Base-by-base conservation (phyloP, 2,329 filamentous ascomycete genomes). In the Alternaria metachromatica region DNA sequence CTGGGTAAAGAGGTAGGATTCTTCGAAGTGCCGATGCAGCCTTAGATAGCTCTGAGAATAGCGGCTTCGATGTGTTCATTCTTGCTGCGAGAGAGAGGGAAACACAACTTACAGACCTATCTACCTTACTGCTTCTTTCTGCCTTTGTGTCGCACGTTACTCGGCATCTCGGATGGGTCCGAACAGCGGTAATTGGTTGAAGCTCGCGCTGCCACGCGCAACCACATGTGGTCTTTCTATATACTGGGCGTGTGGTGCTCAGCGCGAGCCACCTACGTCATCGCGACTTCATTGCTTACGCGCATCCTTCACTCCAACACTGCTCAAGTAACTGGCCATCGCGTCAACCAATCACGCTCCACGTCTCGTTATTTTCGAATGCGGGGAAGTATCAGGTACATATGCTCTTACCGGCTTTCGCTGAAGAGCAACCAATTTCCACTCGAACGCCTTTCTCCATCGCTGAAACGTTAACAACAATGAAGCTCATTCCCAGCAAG, bases 391-490 rank as follows among this genome's bases (percentile, higher is more conserved):
- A n/a, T 3, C 33, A 9, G 2, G 0, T 37, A n/a, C 15, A 5
- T n/a, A 5, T 37, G 3, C 7, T 15, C 4, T n/a, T 15, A 15
- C 33, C 2, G 4, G 7, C 33, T 37, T 9, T n/a, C 15, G 8
- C 2, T 5, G 2, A 10, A n/a, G 15, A 10, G 15, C 8, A 37
- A 9, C 2, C 5, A 21, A 9, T 25, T 23, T 6, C 13, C 6
- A 48, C 21, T n/a, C 3, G 12, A 48, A 48, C 13, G 2, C 10
- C 45, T 26, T 13, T 11, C 21, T 0, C 12, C 0, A 26, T 3
- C 0, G 13, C 21, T n/a, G 3, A 5, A 48, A 25, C 4, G 5
- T 11, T n/a, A 0, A 2, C 20, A 9, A 10, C 3, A 0, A 48
- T 48, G 45, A 9, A 26, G 20, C 21, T 26, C 13, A 15, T 25